These are phyloP conservation scores for Paratinospora sagittata DNA, from an alignment of 164 flowering plant species.

Conservation along the genomic window DNA sequence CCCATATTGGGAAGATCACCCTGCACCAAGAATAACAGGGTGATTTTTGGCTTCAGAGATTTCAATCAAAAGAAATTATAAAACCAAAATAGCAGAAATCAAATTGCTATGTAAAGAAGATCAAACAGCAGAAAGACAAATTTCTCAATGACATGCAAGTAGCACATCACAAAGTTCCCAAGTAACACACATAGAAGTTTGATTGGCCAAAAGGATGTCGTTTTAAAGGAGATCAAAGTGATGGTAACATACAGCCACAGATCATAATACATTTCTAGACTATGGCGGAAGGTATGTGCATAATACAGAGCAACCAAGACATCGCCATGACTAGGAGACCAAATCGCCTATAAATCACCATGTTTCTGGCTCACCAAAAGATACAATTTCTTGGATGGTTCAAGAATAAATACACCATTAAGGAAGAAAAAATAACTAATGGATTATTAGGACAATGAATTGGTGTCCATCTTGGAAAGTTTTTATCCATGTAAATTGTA, in stretches of 20 bases:
- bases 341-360: no score
- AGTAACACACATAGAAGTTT: neutral
- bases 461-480: no score
- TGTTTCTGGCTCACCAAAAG: no score
- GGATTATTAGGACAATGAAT: neutral
- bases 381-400: no score
- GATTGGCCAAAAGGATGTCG: neutral
- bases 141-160: no score
- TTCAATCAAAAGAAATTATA: neutral
- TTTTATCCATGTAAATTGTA: no score
- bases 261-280: no score
- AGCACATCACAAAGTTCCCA: no score
- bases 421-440: neutral
- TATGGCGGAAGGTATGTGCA: no score
- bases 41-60: neutral
- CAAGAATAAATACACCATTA: neutral
- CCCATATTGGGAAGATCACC: conserved; percentile 22
- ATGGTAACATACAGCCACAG: neutral
- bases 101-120: neutral
- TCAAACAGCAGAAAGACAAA: neutral
- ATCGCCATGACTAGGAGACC: no score
- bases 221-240: neutral
- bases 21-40: conserved; percentile 24
- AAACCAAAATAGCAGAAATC: neutral
- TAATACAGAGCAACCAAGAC: no score